Conservation (phyloP, 257 asterid species). For the Haberlea rhodopensis region DNA sequence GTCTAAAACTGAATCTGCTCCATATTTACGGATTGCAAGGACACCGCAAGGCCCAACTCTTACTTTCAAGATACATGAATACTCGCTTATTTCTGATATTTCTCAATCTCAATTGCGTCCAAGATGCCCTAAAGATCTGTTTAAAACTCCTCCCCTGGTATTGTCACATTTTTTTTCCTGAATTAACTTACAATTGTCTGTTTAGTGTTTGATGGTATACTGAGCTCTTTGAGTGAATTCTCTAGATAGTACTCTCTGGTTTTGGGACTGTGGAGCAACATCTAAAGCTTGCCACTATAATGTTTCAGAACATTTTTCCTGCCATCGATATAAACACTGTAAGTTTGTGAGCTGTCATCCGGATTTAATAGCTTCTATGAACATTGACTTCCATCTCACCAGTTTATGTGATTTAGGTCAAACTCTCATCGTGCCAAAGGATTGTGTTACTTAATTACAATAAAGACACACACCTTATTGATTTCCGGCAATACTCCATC, state of each 20-base stretch:
- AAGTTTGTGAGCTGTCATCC: constrained; percentile 32
- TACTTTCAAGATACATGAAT: constrained; percentile 76
- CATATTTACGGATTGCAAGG: constrained; percentile 76
- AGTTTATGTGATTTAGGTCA: constrained; percentile 54
- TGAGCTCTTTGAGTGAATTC: constrained; percentile 23
- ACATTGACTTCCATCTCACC: constrained; percentile 20
- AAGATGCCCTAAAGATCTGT: constrained; percentile 74
- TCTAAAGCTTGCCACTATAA: constrained; percentile 76
- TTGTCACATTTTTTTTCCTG: constrained; percentile 4
- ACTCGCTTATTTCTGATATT: constrained; percentile 74
- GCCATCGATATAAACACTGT: constrained; percentile 89
- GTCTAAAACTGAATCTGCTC: constrained; percentile 74
- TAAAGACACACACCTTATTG: constrained; percentile 81
- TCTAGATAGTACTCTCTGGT: constrained; percentile 93
- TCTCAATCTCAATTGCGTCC: constrained; percentile 80
- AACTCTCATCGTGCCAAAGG: constrained; percentile 90
- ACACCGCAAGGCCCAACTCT: constrained; percentile 95
- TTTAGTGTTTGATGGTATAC: constrained; percentile 1
- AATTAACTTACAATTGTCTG: neutral
- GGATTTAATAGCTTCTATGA: constrained; percentile 8
- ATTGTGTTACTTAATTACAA: constrained; percentile 87
- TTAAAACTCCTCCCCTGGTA: constrained; percentile 85
- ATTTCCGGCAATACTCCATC: constrained; percentile 86
- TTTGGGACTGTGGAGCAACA: constrained; percentile 96
- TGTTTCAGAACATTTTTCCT: constrained; percentile 95